Evolutionary conservation across 768 basidiomycete genomes (phyloP), one percentile per base, ranked within the genome.

Genomic region (Inosperma sp.): DNA sequence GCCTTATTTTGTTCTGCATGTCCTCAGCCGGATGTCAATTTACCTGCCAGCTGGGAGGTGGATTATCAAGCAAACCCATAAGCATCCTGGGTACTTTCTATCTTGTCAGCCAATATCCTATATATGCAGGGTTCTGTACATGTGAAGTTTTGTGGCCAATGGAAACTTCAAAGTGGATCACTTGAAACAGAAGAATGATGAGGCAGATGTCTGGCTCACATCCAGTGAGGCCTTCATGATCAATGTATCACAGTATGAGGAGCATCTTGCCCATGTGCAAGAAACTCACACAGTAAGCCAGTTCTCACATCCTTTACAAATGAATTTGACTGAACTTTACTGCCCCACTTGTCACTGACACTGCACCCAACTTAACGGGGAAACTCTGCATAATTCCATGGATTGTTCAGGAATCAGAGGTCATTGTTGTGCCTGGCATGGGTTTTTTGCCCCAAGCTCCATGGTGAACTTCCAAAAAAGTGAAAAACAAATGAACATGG

Each of bases 401-500:
- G 56, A 59, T 40, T 53, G 53, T 9, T 65, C 65, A 9, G 62
- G 67, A 8, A 59, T 67, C 26, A 66, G 66, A 9, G 66, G 63
- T 5, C 52, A 52, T 51, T 64, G 63, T 2, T 71, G 66, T 55
- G 62, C 60, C 5, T 13, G 58, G 1, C 67, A 71, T 58, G 68
- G 66, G 1, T 66, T 56, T 48, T 70, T 62, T 58, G 23, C 59
- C 5, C 67, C 63, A 1, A 60, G 66, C 40, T 53, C 58, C 1
- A 43, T 66, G 3, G 68, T 69, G 0, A 64, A 69, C 37, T 64
- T 70, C 39, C 62, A 63, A 33, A 61, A 61, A 25, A 65, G 65
- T 0, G 64, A 71, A 49, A 49, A 47, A 21, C 62, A 68, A 5
- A 57, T 58, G 14, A 67, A 68, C 27, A 56, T 68, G 2, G 59